Percentiles rank a stretch among this genome's conserved stretches.
Conservation (phyloP, 2,329 filamentous ascomycete genomes). For the Bipolaris oryzae region DNA sequence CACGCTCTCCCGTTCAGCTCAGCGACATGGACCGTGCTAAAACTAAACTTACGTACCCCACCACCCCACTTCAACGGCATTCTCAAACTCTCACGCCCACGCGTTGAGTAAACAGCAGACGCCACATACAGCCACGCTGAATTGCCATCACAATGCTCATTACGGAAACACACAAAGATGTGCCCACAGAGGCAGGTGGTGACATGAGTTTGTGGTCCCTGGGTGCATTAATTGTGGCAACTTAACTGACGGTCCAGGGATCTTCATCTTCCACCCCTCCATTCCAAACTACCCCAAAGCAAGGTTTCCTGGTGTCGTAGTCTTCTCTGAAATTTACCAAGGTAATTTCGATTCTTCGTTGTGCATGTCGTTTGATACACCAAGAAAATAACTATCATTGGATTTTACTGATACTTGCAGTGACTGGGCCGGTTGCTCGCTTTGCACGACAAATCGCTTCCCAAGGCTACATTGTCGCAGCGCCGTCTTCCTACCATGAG, state of each 20-base stretch:
- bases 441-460: constrained; percentile 92
- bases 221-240: background rate
- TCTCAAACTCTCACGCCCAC: constrained; percentile 1
- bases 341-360: constrained; percentile 58
- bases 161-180: constrained; percentile 64
- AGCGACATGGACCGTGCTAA: constrained; percentile 16
- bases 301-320: constrained; percentile 83
- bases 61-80: constrained; percentile 20
- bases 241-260: constrained; percentile 60
- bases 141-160: constrained; percentile 58
- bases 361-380: background rate
- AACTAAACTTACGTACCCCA: constrained; percentile 17
- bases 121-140: constrained; percentile 1
- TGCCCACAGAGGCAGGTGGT: constrained; percentile 64
- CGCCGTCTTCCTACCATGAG: constrained; percentile 90
- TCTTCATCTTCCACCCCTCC: constrained; percentile 86
- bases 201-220: constrained; percentile 59
- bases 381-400: background rate
- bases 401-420: constrained; percentile 42
- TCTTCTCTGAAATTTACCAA: constrained; percentile 97
- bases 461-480: constrained; percentile 91
- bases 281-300: constrained; percentile 87
- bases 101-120: constrained; percentile 3
- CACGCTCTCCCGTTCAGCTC: background rate
- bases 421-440: constrained; percentile 86